Conservation (phyloP, 129 eudicot species). For the sunflower (Helianthus annuus) region HanXRQr2.0-SUNRISE NC_035448.2:75678653-75679152, state of each 20-base stretch:
- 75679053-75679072: slow-evolving; percentile 48
- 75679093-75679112: slow-evolving; percentile 53
- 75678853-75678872: slow-evolving; percentile 42
- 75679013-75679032: slow-evolving; percentile 43
- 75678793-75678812: slow-evolving; percentile 82
- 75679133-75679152: slow-evolving; percentile 57
- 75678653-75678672: slow-evolving; percentile 95
- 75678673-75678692: slow-evolving; percentile 90
- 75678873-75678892: slow-evolving; percentile 42
- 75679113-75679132: slow-evolving; percentile 39
- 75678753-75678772: slow-evolving; percentile 71
- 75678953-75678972: slow-evolving; percentile 87
- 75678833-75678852: slow-evolving; percentile 59
- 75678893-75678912: slow-evolving; percentile 45
- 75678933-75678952: slow-evolving; percentile 73
- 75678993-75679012: slow-evolving; percentile 76
- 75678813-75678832: slow-evolving; percentile 74
- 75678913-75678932: slow-evolving; percentile 48
- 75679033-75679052: slow-evolving; percentile 47
- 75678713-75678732: slow-evolving; percentile 51
- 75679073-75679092: slow-evolving; percentile 47
- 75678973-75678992: slow-evolving; percentile 80
- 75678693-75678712: slow-evolving; percentile 76
- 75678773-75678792: slow-evolving; percentile 72
- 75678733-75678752: slow-evolving; percentile 64